Percentiles rank a stretch among this genome's conserved stretches.
These are phyloP conservation scores for Didymella arachidicola DNA, from an alignment of 2,329 filamentous ascomycete species.

Conservation along the genomic window DNA sequence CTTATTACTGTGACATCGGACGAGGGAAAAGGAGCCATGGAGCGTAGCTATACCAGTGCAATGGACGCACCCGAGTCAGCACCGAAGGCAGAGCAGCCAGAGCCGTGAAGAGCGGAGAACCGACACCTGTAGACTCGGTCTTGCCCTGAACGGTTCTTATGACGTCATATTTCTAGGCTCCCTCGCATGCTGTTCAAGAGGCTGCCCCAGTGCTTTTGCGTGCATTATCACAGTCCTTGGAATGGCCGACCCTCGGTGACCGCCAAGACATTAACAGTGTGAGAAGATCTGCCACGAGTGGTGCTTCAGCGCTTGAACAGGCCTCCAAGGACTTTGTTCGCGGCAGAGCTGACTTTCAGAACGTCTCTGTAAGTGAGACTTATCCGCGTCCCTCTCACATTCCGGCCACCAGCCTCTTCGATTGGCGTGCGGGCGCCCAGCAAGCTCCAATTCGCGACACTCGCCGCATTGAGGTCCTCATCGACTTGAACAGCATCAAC, in stretches of 20 bases:
- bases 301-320: neutral
- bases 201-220: neutral
- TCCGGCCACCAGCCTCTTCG: constrained; percentile 59
- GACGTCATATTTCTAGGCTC: neutral
- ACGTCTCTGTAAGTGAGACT: constrained; percentile 90
- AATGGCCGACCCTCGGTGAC: neutral
- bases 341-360: constrained; percentile 54
- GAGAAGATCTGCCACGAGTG: neutral
- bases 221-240: neutral
- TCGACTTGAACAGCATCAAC: constrained; percentile 73
- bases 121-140: neutral
- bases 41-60: neutral
- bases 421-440: constrained; percentile 60
- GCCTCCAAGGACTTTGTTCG: constrained; percentile 41
- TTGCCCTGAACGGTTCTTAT: neutral
- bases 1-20: neutral
- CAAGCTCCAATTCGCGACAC: constrained; percentile 73
- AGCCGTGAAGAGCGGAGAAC: neutral
- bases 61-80: neutral
- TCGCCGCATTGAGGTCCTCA: constrained; percentile 65
- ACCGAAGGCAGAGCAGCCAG: neutral
- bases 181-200: neutral
- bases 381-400: constrained; percentile 67
- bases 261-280: no score
- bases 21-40: neutral